A percentile compares a stretch with the other conserved stretches of the same genome.
Evolutionary conservation across 1,284 basidiomycete genomes (phyloP).

Genomic region (Volvariella volvacea): DNA sequence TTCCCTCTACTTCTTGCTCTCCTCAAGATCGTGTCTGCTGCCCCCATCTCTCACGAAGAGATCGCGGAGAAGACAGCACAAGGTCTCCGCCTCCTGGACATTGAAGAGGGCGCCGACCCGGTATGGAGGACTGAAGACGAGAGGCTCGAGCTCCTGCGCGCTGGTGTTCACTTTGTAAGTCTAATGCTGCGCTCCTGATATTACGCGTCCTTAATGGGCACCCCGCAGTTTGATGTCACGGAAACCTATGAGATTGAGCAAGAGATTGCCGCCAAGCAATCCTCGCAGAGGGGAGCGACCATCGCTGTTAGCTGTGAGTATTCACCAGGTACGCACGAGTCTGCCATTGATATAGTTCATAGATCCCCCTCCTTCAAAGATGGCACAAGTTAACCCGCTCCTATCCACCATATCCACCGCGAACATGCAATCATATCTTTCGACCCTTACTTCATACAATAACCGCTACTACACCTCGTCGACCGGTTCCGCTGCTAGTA

Average conservation of each 20-base stretch:
- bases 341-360: conserved; percentile 3
- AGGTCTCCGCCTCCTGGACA: conserved; percentile 43
- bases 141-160: conserved; percentile 25
- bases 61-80: conserved; percentile 27
- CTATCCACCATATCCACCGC: conserved; percentile 32
- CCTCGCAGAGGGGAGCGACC: conserved; percentile 2
- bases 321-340: background rate
- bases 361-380: conserved; percentile 33
- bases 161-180: conserved; percentile 27
- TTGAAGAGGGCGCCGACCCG: conserved; percentile 33
- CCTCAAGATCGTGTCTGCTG: conserved; percentile 17
- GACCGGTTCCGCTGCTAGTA: conserved; percentile 32
- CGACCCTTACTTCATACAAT: conserved; percentile 33
- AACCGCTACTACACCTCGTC: conserved; percentile 38
- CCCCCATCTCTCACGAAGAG: conserved; percentile 25
- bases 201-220: background rate
- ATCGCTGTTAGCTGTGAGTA: conserved; percentile 22
- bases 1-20: conserved; percentile 16
- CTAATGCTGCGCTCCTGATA: background rate
- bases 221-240: conserved; percentile 36
- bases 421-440: conserved; percentile 35
- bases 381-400: conserved; percentile 28
- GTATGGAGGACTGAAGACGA: conserved; percentile 44
- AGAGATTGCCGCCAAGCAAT: conserved; percentile 9
- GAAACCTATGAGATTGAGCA: conserved; percentile 47